phyloP scores from a whole-genome alignment of 2,329 filamentous ascomycete genomes.

The Pleurostoma richardsiae region DNA sequence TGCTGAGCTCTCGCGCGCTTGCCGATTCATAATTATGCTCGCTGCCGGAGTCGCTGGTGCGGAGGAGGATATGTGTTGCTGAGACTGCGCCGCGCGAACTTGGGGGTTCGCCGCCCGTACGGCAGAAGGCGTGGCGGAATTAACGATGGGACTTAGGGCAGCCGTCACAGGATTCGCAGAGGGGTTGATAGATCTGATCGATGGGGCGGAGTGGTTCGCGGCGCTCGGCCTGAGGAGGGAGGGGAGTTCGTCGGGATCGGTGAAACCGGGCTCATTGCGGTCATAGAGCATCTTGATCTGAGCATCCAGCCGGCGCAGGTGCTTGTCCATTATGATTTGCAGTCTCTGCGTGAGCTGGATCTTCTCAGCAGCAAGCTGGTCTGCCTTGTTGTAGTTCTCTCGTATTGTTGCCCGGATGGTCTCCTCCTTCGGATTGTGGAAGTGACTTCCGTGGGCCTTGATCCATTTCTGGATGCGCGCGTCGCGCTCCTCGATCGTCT shows the following conservation, averaged over 20 bases:
- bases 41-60: conserved; percentile 57
- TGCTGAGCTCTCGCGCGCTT: conserved; percentile 52
- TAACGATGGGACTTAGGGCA: conserved; percentile 29
- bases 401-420: conserved; percentile 59
- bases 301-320: conserved; percentile 56
- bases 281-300: conserved; percentile 60
- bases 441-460: conserved; percentile 68
- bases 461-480: conserved; percentile 76
- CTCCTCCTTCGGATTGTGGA: conserved; percentile 71
- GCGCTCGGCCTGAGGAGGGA: conserved; percentile 56
- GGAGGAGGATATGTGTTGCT: conserved; percentile 45
- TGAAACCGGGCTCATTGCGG: conserved; percentile 56
- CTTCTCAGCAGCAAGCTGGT: conserved; percentile 72
- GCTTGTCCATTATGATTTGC: conserved; percentile 55
- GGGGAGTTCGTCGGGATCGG: conserved; percentile 57
- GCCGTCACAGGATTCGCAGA: conserved; percentile 30
- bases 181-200: conserved; percentile 35
- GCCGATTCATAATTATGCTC: conserved; percentile 53
- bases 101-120: conserved; percentile 39
- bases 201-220: conserved; percentile 40
- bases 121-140: conserved; percentile 33
- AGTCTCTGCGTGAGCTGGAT: conserved; percentile 63
- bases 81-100: conserved; percentile 43
- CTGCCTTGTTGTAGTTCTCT: conserved; percentile 63
- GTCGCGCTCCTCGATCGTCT: conserved; percentile 68